Evolutionary conservation across 23 red algal species (phyloP).

Genomic region (Chondrus crispus): DNA sequence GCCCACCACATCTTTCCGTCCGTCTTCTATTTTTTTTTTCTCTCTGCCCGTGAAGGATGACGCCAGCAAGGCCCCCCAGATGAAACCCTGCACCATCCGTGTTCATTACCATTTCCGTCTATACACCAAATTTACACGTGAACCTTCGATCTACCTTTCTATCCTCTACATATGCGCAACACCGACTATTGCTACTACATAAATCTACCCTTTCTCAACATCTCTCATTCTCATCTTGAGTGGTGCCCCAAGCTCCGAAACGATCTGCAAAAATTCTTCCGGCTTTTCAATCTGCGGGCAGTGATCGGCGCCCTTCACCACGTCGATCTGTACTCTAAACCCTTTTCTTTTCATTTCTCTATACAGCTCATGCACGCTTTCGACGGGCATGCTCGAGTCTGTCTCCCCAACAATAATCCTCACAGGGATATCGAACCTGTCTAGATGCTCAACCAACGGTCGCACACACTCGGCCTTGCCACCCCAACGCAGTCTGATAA

Average conservation of each 20-base stretch:
- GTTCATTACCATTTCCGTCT: too few relatives aligned
- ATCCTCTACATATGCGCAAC: too few relatives aligned
- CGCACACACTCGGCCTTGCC: conserved; percentile 36
- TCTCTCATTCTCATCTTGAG: too few relatives aligned
- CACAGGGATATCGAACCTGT: conserved; percentile 38
- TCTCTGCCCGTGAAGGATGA: too few relatives aligned
- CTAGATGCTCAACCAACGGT: conserved; percentile 29
- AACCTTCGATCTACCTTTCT: too few relatives aligned
- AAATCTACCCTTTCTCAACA: too few relatives aligned
- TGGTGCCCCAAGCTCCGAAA: neutral
- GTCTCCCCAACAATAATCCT: conserved; percentile 67
- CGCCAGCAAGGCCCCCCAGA: too few relatives aligned
- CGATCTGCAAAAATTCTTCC: conserved; percentile 50
- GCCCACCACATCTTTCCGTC: too few relatives aligned
- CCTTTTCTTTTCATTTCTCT: conserved; percentile 32
- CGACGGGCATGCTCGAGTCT: conserved; percentile 73
- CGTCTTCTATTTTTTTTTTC: too few relatives aligned
- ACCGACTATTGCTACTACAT: too few relatives aligned
- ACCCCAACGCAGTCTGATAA: conserved; percentile 42
- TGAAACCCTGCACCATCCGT: too few relatives aligned
- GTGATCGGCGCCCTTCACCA: conserved; percentile 74
- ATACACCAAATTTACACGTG: too few relatives aligned
- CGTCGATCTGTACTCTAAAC: conserved; percentile 32
- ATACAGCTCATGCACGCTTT: conserved; percentile 61
- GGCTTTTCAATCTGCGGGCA: conserved; percentile 87